phyloP scores from a whole-genome alignment of 202 grass and related monocot genomes.

The Bolboschoenoplectus hybrid region DNA sequence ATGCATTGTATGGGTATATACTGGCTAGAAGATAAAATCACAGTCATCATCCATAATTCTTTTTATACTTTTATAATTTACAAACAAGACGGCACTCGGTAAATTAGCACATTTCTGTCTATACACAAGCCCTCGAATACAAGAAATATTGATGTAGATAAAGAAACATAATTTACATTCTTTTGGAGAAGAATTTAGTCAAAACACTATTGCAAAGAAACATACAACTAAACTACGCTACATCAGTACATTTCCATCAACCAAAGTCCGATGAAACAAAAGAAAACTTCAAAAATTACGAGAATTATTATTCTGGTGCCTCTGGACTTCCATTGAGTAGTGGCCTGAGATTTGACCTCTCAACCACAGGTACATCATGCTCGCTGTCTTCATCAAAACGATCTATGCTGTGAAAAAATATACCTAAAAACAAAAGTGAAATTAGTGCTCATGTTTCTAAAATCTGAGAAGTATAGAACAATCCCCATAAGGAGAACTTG shows the following conservation, averaged over 20 bases:
- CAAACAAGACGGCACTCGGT: neutral
- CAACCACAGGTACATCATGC: slow-evolving; percentile 42
- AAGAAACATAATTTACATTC: neutral
- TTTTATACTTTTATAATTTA: neutral
- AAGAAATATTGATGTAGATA: slow-evolving; percentile 4
- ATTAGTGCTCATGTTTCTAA: neutral
- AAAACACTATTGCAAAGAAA: slow-evolving; percentile 20
- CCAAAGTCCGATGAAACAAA: neutral
- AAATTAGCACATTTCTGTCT: neutral
- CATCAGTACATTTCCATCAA: neutral
- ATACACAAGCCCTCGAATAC: neutral
- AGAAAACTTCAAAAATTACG: slow-evolving; percentile 15
- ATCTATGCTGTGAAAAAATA: slow-evolving; percentile 83
- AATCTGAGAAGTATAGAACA: neutral
- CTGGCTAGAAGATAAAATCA: neutral
- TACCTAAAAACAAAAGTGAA: slow-evolving; percentile 51
- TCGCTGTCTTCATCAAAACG: slow-evolving; percentile 67
- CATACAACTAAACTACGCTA: neutral
- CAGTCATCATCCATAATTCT: slow-evolving; percentile 1
- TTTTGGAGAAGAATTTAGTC: neutral
- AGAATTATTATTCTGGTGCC: slow-evolving; percentile 23
- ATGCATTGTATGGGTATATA: neutral
- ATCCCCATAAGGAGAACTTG: neutral
- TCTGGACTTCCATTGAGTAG: slow-evolving; percentile 64
- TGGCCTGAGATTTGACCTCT: slow-evolving; percentile 73